Evolutionary conservation across 2,329 filamentous ascomycete species (phyloP).

Genomic region (Neofusicoccum kwambonambiense): DNA sequence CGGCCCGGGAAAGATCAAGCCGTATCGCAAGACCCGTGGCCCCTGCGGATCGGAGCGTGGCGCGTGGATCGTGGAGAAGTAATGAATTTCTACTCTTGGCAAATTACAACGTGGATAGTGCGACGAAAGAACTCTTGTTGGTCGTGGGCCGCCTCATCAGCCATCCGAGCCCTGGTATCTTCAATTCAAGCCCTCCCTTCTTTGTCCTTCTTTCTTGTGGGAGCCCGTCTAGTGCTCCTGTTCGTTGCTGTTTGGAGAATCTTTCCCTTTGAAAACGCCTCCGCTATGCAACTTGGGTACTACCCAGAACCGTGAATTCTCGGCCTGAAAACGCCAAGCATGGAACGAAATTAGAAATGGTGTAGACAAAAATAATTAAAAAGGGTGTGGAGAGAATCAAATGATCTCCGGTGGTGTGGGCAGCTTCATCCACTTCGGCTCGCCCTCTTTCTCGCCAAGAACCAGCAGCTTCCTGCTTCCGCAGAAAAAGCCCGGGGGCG

Average conservation of each 20-base stretch:
- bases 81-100: background rate
- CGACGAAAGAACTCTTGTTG: background rate
- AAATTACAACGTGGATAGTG: conserved; percentile 1
- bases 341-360: background rate
- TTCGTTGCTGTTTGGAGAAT: background rate
- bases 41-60: background rate
- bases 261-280: background rate
- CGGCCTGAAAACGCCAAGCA: conserved; percentile 9
- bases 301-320: background rate
- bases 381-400: background rate
- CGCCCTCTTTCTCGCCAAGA: conserved; percentile 38
- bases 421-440: conserved; percentile 35
- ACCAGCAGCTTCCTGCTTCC: conserved; percentile 55
- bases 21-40: background rate
- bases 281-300: background rate
- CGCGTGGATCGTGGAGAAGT: background rate
- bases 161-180: conserved; percentile 5
- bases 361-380: background rate
- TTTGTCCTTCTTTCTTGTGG: background rate
- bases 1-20: background rate
- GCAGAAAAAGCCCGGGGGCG: conserved; percentile 58
- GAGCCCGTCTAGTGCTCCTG: background rate
- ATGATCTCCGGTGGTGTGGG: conserved; percentile 22
- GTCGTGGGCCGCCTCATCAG: conserved; percentile 6
- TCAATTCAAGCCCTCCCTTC: background rate